Base-by-base conservation (phyloP, 495 filamentous ascomycete genomes). In the Apodospora peruviana region DNA sequence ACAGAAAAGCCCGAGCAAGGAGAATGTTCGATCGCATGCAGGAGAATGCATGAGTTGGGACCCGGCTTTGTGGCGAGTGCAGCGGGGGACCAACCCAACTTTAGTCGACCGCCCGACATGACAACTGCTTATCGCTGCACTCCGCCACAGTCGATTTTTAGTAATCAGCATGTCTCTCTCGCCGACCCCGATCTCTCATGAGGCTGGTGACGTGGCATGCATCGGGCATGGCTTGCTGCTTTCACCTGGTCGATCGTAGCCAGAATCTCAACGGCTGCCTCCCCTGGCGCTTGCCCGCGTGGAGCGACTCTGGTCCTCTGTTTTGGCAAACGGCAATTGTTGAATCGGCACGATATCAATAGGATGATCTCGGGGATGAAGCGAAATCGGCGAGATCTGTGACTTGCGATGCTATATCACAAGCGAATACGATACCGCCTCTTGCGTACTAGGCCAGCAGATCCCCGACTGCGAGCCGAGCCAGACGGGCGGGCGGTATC, bases 131-230 rank as follows among this genome's bases (percentile, higher is more conserved):
- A 40, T 17, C 10, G 37, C 35, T 48, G 54, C 61, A 55, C 61
- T 59, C 58, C 52, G 61, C 61, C 61, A 64, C 61, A 64, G 38
- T 32, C 45, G 23, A n/a, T 5, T 25, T n/a, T 27, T 11, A 5
- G 24, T 47, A n/a, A 34, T 21, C 22, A 18, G 4, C 41, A 18
- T 40, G 47, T 20, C n/a, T n/a, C n/a, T n/a, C n/a, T 44, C 51
- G 45, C 51, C 5, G 32, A 50, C 45, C 42, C 47, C 40, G 48
- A 46, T 24, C 35, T 19, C 25, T 35, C n/a, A 40, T 60, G 57
- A 58, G 60, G 55, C 55, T 61, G 55, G 58, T 57, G 58, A 64
- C 60, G 60, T 64, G 58, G 58, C 58, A 55, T 34, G 27, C 40
- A 47, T 23, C 16, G 53, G 52, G 50, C 42, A 52, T 51, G 48